Conservation (phyloP, 1,139 yeast genomes). For the Saccharomyces hybrid region DNA sequence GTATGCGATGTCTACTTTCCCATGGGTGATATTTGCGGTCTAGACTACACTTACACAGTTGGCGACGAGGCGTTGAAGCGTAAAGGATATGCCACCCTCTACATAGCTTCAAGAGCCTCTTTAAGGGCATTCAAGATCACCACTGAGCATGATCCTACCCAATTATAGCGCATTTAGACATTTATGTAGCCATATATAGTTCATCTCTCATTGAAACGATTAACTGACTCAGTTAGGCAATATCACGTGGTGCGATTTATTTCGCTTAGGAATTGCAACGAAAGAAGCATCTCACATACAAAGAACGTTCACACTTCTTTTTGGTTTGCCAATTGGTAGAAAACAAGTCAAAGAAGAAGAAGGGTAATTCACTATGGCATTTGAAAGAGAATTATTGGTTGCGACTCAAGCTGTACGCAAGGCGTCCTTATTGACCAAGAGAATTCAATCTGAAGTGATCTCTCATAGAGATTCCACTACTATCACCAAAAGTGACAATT, state of each 20-base stretch:
- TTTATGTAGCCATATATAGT: not conserved
- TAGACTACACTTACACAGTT: constrained; percentile 17
- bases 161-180: not conserved
- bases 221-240: not conserved
- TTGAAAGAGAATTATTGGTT: constrained; percentile 54
- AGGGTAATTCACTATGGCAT: constrained; percentile 20
- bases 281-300: not conserved
- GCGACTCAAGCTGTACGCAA: constrained; percentile 88
- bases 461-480: constrained; percentile 50
- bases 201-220: not conserved
- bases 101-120: constrained; percentile 4
- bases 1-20: constrained; percentile 3
- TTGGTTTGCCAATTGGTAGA: not conserved
- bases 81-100: constrained; percentile 14
- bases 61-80: constrained; percentile 7
- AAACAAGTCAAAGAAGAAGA: not conserved
- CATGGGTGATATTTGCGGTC: constrained; percentile 12
- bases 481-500: constrained; percentile 76
- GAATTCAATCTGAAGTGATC: constrained; percentile 61
- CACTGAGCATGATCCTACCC: not conserved
- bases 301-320: not conserved
- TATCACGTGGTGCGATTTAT: not conserved
- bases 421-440: constrained; percentile 71
- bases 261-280: not conserved
- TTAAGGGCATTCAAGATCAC: not conserved